Evolutionary conservation across 768 basidiomycete species (phyloP).

Genomic region (Piloderma croceum): DNA sequence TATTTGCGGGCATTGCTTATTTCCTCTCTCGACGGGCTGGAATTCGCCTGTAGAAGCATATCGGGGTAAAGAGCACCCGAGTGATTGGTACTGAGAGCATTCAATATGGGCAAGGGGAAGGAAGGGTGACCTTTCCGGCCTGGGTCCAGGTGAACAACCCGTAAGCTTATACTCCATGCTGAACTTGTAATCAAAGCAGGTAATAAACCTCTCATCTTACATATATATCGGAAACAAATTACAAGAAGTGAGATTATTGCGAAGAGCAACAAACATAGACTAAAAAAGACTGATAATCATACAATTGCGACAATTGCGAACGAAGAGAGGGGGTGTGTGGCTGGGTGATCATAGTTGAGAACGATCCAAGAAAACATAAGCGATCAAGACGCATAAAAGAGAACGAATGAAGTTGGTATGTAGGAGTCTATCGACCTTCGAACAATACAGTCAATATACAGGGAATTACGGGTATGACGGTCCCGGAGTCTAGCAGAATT

Average conservation of each 20-base stretch:
- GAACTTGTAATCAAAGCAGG: no score
- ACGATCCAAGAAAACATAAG: slow-evolving; percentile 1
- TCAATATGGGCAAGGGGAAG: no score
- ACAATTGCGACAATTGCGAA: neutral
- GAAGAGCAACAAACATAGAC: no score
- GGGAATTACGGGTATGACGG: neutral
- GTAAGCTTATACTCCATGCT: no score
- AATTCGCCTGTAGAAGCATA: slow-evolving; percentile 16
- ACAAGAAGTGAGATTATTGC: no score
- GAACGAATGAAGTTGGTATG: slow-evolving; percentile 1
- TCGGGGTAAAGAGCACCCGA: no score
- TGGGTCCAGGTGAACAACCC: no score
- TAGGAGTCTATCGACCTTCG: slow-evolving; percentile 3
- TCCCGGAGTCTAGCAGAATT: neutral
- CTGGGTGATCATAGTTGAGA: neutral
- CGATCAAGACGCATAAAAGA: neutral
- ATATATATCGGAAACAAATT: no score
- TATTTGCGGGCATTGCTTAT: slow-evolving; percentile 56
- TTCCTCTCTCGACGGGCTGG: slow-evolving; percentile 38
- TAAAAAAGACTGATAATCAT: no score
- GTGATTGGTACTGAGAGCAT: no score
- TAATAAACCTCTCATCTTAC: no score
- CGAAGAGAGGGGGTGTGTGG: neutral
- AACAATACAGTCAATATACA: neutral
- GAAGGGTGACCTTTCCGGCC: no score